phyloP scores from a whole-genome alignment of 768 basidiomycete species.

The Kondoa subrosea region DNA sequence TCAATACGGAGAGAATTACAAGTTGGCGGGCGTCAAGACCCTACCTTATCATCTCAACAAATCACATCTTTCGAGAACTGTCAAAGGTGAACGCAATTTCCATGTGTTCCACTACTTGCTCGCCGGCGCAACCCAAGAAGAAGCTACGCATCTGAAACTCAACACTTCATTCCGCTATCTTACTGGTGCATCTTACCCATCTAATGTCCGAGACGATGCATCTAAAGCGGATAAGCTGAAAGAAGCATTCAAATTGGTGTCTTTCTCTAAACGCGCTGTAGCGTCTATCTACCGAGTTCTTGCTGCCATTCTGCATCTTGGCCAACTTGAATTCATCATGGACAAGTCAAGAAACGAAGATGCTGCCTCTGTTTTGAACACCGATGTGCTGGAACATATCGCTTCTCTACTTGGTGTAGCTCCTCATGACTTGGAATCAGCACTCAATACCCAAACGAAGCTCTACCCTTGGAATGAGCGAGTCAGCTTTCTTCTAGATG shows the following conservation, averaged over 20 bases:
- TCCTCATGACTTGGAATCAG: slow-evolving; percentile 44
- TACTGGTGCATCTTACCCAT: background rate
- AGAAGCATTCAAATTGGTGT: slow-evolving; percentile 77
- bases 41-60: slow-evolving; percentile 83
- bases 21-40: slow-evolving; percentile 76
- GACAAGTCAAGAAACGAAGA: slow-evolving; percentile 74
- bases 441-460: slow-evolving; percentile 79
- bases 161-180: slow-evolving; percentile 34
- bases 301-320: slow-evolving; percentile 88
- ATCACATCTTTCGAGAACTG: slow-evolving; percentile 73
- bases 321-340: slow-evolving; percentile 79
- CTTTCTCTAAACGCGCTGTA: slow-evolving; percentile 66
- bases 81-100: slow-evolving; percentile 86
- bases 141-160: slow-evolving; percentile 71
- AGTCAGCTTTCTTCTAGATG: slow-evolving; percentile 91
- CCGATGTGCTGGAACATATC: slow-evolving; percentile 61
- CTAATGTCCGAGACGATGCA: slow-evolving; percentile 12
- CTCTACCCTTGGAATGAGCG: slow-evolving; percentile 75
- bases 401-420: slow-evolving; percentile 77
- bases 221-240: slow-evolving; percentile 41
- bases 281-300: slow-evolving; percentile 88
- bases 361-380: slow-evolving; percentile 72
- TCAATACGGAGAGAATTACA: slow-evolving; percentile 83
- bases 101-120: slow-evolving; percentile 96
- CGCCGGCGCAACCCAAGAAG: slow-evolving; percentile 73